Base-by-base conservation (phyloP, 495 filamentous ascomycete species). In the Aspergillus steynii region DNA sequence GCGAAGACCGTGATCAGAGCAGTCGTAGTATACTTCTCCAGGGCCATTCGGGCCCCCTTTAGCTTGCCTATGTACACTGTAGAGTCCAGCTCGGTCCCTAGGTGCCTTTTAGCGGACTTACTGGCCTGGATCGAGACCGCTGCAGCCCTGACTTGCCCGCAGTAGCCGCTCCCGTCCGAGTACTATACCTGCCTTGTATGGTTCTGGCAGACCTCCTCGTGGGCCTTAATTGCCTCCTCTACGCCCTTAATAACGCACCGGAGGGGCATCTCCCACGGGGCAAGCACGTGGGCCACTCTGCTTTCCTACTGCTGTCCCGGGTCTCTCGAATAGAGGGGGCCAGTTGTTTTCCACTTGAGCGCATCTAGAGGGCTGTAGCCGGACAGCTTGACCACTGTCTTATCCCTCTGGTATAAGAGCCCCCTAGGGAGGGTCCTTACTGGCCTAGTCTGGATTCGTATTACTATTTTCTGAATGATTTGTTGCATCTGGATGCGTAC, bases 401-500 rank as follows among this genome's bases (percentile, higher is more conserved):
- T n/a, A n/a, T n/a, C n/a, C n/a, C n/a, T n/a, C 5, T 10, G 48
- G 48, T 50, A 25, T 52, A 12, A 31, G 10, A 32, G 25, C 6
- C 28, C 26, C 2, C 8, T 7, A 28, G 42, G 25, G 42, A 10
- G 26, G 6, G 42, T 5, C 3, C 46, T 20, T 26, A 4, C 25
- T 10, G 34, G 49, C 12, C 49, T 31, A 0, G 57, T 59, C 15
- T 29, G 37, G 34, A 60, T 62, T 9, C 32, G 29, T 5, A 67
- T 56, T 0, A 48, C 58, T 34, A 58, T 58, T 53, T 66, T 59
- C 10, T 65, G 32, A 25, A 61, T 61, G 1, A 57, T 52, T 27
- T 62, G 55, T 32, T 69, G 29, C 48, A 69, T 58, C 5, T 60
- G 58, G 3, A 64, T 48, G 3, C 55, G 1, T 1, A 70, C 62